Evolutionary conservation across 2,329 filamentous ascomycete species (phyloP), one percentile per base, ranked within the genome.

Genomic region (Periglandula ipomoeae): DNA sequence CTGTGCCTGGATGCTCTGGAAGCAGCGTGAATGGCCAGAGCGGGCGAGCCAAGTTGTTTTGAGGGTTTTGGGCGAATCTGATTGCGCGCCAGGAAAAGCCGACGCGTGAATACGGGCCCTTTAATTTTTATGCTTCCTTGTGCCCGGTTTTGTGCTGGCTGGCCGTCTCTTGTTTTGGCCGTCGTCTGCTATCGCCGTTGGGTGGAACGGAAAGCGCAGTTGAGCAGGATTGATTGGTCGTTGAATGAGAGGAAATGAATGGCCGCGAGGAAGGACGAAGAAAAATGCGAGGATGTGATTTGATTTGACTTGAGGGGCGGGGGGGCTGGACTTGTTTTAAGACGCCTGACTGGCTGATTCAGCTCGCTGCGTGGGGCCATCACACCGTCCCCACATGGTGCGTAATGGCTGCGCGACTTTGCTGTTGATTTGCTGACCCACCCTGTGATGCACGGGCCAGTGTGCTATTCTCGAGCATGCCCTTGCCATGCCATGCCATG

Each of bases 331-430:
- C 44, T 59, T 65, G 64, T 66, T 70, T 68, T 64, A 66, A 65
- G 63, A 61, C 60, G 60, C 71, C 60, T 75, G 67, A 74, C 68
- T 75, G 72, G 73, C 71, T 73, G 69, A 71, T 61, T 72, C 65
- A 71, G 66, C 68, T 55, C 58, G 37, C 30, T 30, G n/a, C 51
- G 66, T 70, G 69, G 70, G 64, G 49, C 63, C 5, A 3, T 3
- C 5, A 40, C 50, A 49, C 27, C 15, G 15, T 44, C 17, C 30
- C 42, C 50, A 42, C 42, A 39, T 39, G 24, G 23, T 6, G 50
- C 55, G 57, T 58, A 54, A 56, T 62, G 59, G 61, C 51, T 49
- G 41, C 43, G 46, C 48, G 49, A 47, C 52, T 50, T 43, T 53
- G 48, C 44, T 52, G 53, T 48, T 65, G 56, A 66, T 66, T 66